Percentiles rank a stretch among this genome's conserved stretches.
phyloP scores from a whole-genome alignment of 495 filamentous ascomycete species.

The Penicillium waksmanii region DNA sequence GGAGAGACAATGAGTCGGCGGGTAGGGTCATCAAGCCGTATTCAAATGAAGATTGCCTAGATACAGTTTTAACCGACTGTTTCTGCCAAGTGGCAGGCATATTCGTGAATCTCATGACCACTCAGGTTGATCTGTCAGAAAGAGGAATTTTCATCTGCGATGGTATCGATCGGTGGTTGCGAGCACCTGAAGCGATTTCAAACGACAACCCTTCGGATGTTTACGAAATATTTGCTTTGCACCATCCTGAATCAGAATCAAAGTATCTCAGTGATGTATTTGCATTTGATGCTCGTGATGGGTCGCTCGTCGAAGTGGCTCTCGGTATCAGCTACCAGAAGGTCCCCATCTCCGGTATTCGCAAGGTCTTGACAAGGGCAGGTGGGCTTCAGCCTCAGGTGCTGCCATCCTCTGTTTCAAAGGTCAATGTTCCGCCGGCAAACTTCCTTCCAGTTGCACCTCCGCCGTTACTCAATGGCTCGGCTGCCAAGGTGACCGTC shows the following conservation, averaged over 20 bases:
- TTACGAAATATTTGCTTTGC: slow-evolving; percentile 18
- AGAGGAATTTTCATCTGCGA: slow-evolving; percentile 53
- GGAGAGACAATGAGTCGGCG: slow-evolving; percentile 45
- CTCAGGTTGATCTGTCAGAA: slow-evolving; percentile 23
- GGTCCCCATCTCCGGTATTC: not conserved
- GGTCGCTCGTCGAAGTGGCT: slow-evolving; percentile 37
- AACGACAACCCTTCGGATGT: slow-evolving; percentile 9
- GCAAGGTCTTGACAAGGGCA: not conserved
- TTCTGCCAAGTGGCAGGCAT: slow-evolving; percentile 57
- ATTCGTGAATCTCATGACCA: slow-evolving; percentile 56
- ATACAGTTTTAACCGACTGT: slow-evolving; percentile 37
- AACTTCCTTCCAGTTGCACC: not conserved
- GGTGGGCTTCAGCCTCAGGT: not conserved
- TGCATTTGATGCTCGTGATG: slow-evolving; percentile 23
- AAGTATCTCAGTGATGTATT: slow-evolving; percentile 26
- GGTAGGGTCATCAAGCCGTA: slow-evolving; percentile 47
- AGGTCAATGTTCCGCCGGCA: not conserved
- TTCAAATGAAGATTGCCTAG: slow-evolving; percentile 39
- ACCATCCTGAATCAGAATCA: slow-evolving; percentile 13
- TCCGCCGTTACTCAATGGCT: not conserved
- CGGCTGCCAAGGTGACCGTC: not conserved
- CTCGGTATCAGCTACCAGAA: slow-evolving; percentile 43
- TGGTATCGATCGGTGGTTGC: slow-evolving; percentile 51
- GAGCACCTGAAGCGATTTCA: slow-evolving; percentile 40
- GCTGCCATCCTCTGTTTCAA: not conserved